Conservation (phyloP, 2,329 filamentous ascomycete genomes). For the Colletotrichum sp. region DNA sequence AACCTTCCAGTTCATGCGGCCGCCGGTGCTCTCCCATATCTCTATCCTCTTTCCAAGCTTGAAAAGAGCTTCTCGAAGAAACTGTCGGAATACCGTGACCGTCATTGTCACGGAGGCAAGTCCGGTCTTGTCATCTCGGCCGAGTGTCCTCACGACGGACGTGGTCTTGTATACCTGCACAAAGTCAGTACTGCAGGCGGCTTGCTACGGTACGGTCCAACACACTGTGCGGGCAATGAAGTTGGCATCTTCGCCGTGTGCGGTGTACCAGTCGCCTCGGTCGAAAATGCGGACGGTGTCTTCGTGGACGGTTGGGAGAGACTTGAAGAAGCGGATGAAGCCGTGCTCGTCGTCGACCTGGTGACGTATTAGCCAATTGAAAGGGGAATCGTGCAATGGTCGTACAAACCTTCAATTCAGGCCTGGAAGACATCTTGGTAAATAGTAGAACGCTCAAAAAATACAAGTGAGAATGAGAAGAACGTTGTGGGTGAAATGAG, state of each 20-base stretch:
- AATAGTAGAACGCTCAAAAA: not conserved
- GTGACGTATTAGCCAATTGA: not conserved
- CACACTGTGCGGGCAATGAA: slow-evolving; percentile 80
- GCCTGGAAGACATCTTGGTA: slow-evolving; percentile 69
- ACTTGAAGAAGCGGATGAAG: slow-evolving; percentile 96
- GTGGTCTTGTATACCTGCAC: slow-evolving; percentile 92
- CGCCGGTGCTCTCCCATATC: slow-evolving; percentile 79
- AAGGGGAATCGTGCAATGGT: slow-evolving; percentile 2
- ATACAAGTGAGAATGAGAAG: not conserved
- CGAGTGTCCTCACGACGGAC: slow-evolving; percentile 89
- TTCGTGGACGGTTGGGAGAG: slow-evolving; percentile 72
- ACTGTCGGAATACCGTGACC: slow-evolving; percentile 92
- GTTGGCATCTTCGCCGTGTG: slow-evolving; percentile 84
- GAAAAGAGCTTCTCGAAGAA: slow-evolving; percentile 92
- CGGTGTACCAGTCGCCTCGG: slow-evolving; percentile 92
- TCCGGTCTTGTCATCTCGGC: slow-evolving; percentile 81
- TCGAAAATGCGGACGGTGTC: slow-evolving; percentile 92
- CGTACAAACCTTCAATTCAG: slow-evolving; percentile 68
- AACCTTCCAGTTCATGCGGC: slow-evolving; percentile 91
- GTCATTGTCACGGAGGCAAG: slow-evolving; percentile 96
- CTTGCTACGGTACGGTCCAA: not conserved
- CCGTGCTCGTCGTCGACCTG: slow-evolving; percentile 95
- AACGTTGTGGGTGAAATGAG: not conserved
- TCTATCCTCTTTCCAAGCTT: slow-evolving; percentile 89
- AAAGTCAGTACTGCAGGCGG: not conserved